A percentile compares a stretch with the other conserved stretches of the same genome.
Conservation (phyloP, 192 early-diverging fungal species). For the Mortierella alpina region DNA sequence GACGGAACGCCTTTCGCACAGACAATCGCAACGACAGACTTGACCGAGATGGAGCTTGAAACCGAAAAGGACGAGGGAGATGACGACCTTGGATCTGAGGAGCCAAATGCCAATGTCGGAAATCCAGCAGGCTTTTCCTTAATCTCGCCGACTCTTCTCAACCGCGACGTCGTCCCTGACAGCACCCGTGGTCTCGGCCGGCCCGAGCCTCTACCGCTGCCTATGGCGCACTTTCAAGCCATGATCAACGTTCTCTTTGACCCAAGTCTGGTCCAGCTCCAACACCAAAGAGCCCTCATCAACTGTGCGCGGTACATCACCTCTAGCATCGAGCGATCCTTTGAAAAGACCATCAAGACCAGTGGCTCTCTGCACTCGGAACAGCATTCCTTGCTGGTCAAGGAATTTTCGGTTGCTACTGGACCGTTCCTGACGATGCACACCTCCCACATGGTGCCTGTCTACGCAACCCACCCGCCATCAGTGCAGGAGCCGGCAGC, state of each 20-base stretch:
- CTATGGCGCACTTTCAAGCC: conserved; percentile 2
- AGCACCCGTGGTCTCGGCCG: no score
- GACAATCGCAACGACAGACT: not conserved
- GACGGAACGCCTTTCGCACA: not conserved
- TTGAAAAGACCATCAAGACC: not conserved
- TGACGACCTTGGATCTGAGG: no score
- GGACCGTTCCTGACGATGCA: conserved; percentile 5
- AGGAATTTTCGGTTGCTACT: not conserved
- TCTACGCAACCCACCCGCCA: not conserved
- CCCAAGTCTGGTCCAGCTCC: conserved; percentile 14
- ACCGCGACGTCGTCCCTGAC: no score
- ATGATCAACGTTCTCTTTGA: conserved; percentile 26
- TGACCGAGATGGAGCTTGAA: no score
- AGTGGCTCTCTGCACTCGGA: not conserved
- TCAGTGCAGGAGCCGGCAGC: not conserved
- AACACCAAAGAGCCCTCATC: conserved; percentile 18
- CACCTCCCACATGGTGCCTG: not conserved
- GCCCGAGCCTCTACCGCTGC: not conserved
- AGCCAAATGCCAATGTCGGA: no score
- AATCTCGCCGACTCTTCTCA: not conserved
- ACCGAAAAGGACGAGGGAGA: no score
- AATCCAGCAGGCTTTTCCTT: not conserved
- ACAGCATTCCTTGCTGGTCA: not conserved
- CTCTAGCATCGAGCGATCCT: conserved; percentile 11
- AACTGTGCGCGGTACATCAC: conserved; percentile 37